Evolutionary conservation across 1,139 yeast genomes (phyloP).

Genomic region (Lodderomyces parapsilosis): DNA sequence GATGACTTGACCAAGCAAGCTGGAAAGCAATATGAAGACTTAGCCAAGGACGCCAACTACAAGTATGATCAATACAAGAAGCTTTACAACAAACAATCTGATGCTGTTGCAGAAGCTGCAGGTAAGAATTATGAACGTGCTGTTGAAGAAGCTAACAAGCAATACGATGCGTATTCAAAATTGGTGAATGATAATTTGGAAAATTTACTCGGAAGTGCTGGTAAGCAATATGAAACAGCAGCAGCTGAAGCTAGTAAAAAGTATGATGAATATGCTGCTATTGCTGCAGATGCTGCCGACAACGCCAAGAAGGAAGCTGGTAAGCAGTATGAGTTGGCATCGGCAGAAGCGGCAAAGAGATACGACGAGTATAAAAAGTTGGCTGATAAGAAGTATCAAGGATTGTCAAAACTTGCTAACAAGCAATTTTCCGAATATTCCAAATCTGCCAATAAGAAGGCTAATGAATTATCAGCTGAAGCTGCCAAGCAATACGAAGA

Average conservation of each 20-base stretch:
- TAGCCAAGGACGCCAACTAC: constrained; percentile 7
- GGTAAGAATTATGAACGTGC: constrained; percentile 13
- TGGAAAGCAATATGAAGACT: constrained; percentile 8
- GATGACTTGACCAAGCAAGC: constrained; percentile 8
- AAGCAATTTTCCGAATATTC: constrained; percentile 5
- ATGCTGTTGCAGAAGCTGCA: constrained; percentile 11
- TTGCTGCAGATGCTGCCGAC: constrained; percentile 3
- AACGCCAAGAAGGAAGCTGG: constrained; percentile 5
- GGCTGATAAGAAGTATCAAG: constrained; percentile 7
- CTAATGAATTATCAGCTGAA: constrained; percentile 5
- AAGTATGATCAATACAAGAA: constrained; percentile 10
- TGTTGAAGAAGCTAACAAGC: constrained; percentile 7
- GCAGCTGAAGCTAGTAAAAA: constrained; percentile 9
- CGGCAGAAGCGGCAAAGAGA: constrained; percentile 6
- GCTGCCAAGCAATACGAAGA: constrained; percentile 8
- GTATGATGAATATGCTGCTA: constrained; percentile 4
- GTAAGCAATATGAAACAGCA: constrained; percentile 7
- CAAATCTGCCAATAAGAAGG: constrained; percentile 2
- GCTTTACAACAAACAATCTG: constrained; percentile 7
- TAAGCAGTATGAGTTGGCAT: constrained; percentile 6
- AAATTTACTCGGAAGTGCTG: constrained; percentile 5
- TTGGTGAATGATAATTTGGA: constrained; percentile 8
- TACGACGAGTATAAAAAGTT: constrained; percentile 7
- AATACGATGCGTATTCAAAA: constrained; percentile 10
- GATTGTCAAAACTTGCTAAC: constrained; percentile 3